Base-by-base conservation (phyloP, 2,329 filamentous ascomycete species). In the Fusarium pseudoanthophilum region DNA sequence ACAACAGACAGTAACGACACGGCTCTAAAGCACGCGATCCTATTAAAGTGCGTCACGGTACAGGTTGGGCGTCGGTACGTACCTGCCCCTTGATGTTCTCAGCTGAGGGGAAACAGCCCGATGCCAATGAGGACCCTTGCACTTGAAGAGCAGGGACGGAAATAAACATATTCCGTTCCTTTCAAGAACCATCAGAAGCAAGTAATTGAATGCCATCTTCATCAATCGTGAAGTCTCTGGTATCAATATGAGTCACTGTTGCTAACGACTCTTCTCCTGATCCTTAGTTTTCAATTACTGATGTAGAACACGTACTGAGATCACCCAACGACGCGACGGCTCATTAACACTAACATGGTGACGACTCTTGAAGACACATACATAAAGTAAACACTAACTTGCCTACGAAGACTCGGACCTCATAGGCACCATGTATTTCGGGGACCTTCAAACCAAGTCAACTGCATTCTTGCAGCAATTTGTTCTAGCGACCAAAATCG, bases 1-100 rank as follows among this genome's bases (percentile, higher is more conserved):
- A 60, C 34, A 64, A 71, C 46, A 73, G 48, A 21, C 37, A 20
- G 59, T 48, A 69, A 63, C 60, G 39, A 64, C 71, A 65, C 66
- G 65, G 59, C 60, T 51, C 52, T 32, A 48, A 46, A 55, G 56
- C 51, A 72, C 71, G 71, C 71, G 67, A 74, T 74, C 51, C 46
- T 71, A 59, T 56, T 46, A 56, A 72, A 56, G 51, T 74, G 71
- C 71, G 71, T 73, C 71, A 73, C 71, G 67, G 37, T 24, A 45
- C 61, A 66, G 49, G 32, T 52, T 55, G 51, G 46, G 16, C 52
- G 42, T 43, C 21, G 57, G 69, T 72, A 72, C 68, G 69, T 72
- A 72, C 64, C 69, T 45, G 24, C 66, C 66, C 66, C 52, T 69
- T 64, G 51, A 67, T 46, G 39, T 34, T 32, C 39, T 39, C 51